phyloP scores from a whole-genome alignment of 768 basidiomycete genomes.

The Mycena galopus region DNA sequence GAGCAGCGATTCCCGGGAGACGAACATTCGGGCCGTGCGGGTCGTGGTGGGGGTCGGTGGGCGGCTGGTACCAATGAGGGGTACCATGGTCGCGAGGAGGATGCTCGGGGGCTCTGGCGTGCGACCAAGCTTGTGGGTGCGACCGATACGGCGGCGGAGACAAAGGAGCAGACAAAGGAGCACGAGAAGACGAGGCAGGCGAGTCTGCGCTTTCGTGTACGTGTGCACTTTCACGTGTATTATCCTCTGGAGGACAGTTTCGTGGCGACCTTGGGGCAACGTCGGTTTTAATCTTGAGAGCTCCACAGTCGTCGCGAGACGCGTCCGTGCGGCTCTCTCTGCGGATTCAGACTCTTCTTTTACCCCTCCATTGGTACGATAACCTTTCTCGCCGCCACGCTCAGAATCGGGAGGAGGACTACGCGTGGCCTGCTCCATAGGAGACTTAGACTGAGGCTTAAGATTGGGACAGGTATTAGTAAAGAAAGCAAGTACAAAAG shows the following conservation, averaged over 20 bases:
- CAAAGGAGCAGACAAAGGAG: slow-evolving; percentile 18
- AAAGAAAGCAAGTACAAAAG: not conserved
- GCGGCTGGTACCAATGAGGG: slow-evolving; percentile 8
- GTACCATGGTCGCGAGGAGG: not conserved
- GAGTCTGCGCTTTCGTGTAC: not conserved
- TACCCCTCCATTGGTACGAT: not conserved
- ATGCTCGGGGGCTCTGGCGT: not conserved
- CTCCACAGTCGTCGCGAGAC: not conserved
- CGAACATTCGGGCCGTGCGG: slow-evolving; percentile 23
- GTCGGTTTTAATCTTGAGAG: slow-evolving; percentile 10
- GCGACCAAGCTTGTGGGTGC: slow-evolving; percentile 12
- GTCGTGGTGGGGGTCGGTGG: not conserved
- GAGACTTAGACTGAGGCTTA: not conserved
- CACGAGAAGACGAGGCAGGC: slow-evolving; percentile 7
- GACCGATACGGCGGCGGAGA: slow-evolving; percentile 28
- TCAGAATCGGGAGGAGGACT: not conserved
- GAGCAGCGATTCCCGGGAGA: slow-evolving; percentile 28
- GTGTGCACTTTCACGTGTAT: not conserved
- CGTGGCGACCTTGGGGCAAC: not conserved
- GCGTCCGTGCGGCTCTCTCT: not conserved
- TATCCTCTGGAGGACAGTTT: slow-evolving; percentile 7
- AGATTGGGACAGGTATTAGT: not conserved
- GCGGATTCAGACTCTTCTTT: slow-evolving; percentile 10
- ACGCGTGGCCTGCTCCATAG: slow-evolving; percentile 19
- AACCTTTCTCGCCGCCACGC: slow-evolving; percentile 16